Evolutionary conservation across 1,284 basidiomycete genomes (phyloP).

Genomic region (Cutaneotrichosporon sp.): DNA sequence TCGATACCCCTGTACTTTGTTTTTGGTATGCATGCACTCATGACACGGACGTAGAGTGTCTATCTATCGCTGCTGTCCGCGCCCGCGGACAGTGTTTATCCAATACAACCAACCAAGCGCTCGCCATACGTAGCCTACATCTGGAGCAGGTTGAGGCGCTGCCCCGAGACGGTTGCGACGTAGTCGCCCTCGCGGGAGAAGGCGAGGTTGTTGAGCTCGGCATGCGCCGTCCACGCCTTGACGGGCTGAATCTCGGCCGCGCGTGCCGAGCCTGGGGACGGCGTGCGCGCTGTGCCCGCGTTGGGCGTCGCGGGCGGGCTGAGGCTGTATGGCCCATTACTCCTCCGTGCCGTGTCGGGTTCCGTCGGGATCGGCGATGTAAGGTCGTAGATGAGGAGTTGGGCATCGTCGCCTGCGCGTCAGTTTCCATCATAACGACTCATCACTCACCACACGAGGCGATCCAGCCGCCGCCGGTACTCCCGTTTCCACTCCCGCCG

Average conservation of each 20-base stretch:
- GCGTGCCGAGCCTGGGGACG: slow-evolving; percentile 38
- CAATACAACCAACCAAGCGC: neutral
- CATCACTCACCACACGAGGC: slow-evolving; percentile 66
- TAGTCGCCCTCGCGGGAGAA: slow-evolving; percentile 71
- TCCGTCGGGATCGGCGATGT: slow-evolving; percentile 35
- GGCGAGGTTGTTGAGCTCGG: slow-evolving; percentile 77
- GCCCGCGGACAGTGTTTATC: neutral
- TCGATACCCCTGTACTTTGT: neutral
- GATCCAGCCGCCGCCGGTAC: slow-evolving; percentile 67
- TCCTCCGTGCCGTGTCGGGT: slow-evolving; percentile 7
- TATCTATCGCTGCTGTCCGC: neutral
- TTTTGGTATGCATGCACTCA: slow-evolving; percentile 5
- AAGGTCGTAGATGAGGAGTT: slow-evolving; percentile 84
- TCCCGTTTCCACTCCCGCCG: slow-evolving; percentile 38
- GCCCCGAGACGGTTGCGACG: slow-evolving; percentile 82
- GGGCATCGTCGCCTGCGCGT: slow-evolving; percentile 75
- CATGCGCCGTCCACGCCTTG: slow-evolving; percentile 73
- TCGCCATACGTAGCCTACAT: neutral
- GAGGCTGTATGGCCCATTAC: slow-evolving; percentile 14
- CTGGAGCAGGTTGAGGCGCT: slow-evolving; percentile 71
- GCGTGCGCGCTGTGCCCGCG: slow-evolving; percentile 57
- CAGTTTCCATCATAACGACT: neutral
- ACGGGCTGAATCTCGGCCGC: slow-evolving; percentile 60
- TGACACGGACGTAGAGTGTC: neutral
- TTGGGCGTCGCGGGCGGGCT: slow-evolving; percentile 52